Base-by-base conservation (phyloP, 176 grass and related monocot genomes). In the Eragrostis curvula region DNA sequence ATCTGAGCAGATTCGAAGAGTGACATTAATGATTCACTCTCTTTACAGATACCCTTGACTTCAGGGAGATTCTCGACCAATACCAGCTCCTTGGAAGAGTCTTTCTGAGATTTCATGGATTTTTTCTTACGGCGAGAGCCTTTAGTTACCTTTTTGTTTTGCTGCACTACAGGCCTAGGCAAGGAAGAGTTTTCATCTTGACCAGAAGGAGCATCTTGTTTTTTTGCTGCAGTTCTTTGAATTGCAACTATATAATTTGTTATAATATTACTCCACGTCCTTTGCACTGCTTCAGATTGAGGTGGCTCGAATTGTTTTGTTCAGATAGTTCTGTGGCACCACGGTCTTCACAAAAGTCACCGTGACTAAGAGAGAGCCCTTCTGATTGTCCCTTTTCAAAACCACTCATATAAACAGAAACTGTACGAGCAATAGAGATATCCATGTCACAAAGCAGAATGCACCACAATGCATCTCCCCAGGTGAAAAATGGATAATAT, bases 231-330 rank as follows among this genome's bases (percentile, higher is more conserved):
- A 55, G 17, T 66, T 25, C 72, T 79, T n/a, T 86, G 68, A 79
- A 72, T 16, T 56, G 84, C 73, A 51, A 51, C 46, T 55, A 86
- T 86, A 73, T 86, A 73, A 79, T 73, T 20, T 86, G 36, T 51
- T 39, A 86, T 41, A 72, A 65, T 17, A 73, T 56, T 86, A 47
- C 76, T 73, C 84, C 84, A 86, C 36, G 23, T 45, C 58, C 68
- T 73, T 73, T 79, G 36, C 3, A 9, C 9, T 55, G 27, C 75
- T 66, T 65, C 68, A 44, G 57, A 73, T 17, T 73, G 68, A 72
- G 68, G 39, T 39, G 61, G 46, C 41, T 78, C 32, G 15, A 21
- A 48, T 73, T 49, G 46, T 73, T 24, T n/a, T n/a, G n/a, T n/a
- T n/a, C 65, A 30, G 68, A 68, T 15, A 36, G 65, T 66, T 79